A percentile compares a stretch with the other conserved stretches of the same genome.
Evolutionary conservation across 257 asterid species (phyloP).

Genomic region (Nicotiana sylvestris): DNA sequence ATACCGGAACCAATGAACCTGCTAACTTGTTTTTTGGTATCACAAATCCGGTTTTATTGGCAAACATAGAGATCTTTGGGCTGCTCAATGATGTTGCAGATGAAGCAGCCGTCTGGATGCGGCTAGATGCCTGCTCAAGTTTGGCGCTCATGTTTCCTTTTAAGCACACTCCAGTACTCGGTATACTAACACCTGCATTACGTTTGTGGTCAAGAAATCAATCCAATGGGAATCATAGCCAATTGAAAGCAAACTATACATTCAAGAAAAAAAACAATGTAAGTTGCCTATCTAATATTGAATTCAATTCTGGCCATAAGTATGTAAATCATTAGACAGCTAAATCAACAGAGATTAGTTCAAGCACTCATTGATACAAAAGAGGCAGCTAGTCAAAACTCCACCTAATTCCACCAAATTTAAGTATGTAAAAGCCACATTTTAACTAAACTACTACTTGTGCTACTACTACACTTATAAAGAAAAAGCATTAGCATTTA

Average conservation of each 20-base stretch:
- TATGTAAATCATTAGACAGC: neutral
- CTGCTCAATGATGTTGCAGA: conserved; percentile 44
- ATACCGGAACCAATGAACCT: conserved; percentile 74
- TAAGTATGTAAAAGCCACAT: neutral
- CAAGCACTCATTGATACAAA: neutral
- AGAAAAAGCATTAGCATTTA: no score
- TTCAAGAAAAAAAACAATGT: neutral
- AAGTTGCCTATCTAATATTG: neutral
- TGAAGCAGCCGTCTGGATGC: conserved; percentile 40
- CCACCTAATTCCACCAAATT: neutral
- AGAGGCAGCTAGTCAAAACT: neutral
- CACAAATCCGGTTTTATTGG: conserved; percentile 67
- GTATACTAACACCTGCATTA: neutral
- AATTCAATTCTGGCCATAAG: neutral
- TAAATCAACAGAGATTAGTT: neutral
- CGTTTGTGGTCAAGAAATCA: neutral
- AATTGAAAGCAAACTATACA: neutral
- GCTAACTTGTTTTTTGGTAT: conserved; percentile 87
- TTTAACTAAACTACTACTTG: neutral
- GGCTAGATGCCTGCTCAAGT: conserved; percentile 43
- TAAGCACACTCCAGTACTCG: conserved; percentile 18
- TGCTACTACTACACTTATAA: no score
- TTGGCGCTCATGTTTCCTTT: conserved; percentile 53
- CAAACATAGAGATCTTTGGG: conserved; percentile 62
- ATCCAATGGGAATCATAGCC: neutral